Evolutionary conservation across 495 filamentous ascomycete species (phyloP).

Genomic region (Xylaria venustula): DNA sequence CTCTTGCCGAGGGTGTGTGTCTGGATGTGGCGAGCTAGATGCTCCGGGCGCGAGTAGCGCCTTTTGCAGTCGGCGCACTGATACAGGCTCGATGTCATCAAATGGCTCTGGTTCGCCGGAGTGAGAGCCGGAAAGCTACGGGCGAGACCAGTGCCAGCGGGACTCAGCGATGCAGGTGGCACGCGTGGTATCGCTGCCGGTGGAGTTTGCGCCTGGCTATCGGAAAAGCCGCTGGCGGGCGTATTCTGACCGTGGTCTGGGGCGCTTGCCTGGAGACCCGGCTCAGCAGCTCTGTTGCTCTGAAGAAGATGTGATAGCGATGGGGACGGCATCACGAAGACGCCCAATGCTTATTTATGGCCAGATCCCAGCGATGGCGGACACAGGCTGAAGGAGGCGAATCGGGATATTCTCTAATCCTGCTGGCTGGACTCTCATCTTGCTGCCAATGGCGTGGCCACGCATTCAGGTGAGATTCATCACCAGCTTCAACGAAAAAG

Average conservation of each 20-base stretch:
- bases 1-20: constrained; percentile 59
- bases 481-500: neutral
- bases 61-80: constrained; percentile 56
- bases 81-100: constrained; percentile 37
- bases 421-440: neutral
- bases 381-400: neutral
- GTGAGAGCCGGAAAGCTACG: constrained; percentile 1
- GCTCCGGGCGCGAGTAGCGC: constrained; percentile 55
- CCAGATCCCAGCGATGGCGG: neutral
- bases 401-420: neutral
- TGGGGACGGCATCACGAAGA: constrained; percentile 4
- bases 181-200: constrained; percentile 16
- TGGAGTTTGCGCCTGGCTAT: neutral
- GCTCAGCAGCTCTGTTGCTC: neutral
- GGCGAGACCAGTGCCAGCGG: neutral
- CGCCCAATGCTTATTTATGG: neutral
- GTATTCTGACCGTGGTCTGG: neutral
- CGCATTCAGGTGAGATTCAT: constrained; percentile 1
- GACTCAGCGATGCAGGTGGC: constrained; percentile 21
- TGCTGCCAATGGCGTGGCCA: constrained; percentile 2
- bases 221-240: neutral
- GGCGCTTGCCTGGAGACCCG: neutral
- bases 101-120: constrained; percentile 19
- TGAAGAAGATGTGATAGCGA: constrained; percentile 12
- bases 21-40: constrained; percentile 56